A percentile compares a stretch with the other conserved stretches of the same genome.
Conservation (phyloP, 345 rosid species). For the Eutrema heterophyllum region DNA sequence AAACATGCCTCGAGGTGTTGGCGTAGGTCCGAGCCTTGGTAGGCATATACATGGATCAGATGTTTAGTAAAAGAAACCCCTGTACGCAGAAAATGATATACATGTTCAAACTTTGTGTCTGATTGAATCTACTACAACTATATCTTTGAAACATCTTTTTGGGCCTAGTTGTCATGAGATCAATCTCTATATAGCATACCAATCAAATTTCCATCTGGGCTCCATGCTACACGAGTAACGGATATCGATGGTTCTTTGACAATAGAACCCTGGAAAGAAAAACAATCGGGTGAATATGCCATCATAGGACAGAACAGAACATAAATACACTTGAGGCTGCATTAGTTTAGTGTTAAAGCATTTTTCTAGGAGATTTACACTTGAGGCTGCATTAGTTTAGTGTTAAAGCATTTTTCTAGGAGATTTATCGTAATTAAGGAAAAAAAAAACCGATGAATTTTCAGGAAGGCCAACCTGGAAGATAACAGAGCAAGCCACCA, state of each 20-base stretch:
- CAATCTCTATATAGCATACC: constrained; percentile 37
- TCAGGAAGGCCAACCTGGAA: constrained; percentile 53
- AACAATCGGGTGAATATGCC: neutral
- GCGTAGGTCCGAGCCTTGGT: constrained; percentile 50
- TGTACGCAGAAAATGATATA: constrained; percentile 25
- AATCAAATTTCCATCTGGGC: constrained; percentile 61
- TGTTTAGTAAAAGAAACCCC: constrained; percentile 75
- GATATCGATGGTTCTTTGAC: constrained; percentile 49
- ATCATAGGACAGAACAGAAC: neutral
- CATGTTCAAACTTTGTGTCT: constrained; percentile 18
- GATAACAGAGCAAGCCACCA: constrained; percentile 41
- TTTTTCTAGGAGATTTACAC: neutral
- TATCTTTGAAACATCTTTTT: neutral
- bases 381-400: neutral
- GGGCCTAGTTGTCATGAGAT: neutral
- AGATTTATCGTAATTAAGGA: neutral
- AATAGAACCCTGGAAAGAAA: constrained; percentile 37
- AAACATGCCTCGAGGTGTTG: constrained; percentile 58
- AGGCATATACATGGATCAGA: constrained; percentile 61
- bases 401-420: neutral
- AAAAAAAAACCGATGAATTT: neutral
- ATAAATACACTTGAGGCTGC: neutral
- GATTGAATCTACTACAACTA: neutral
- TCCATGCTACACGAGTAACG: constrained; percentile 65
- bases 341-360: neutral